A percentile compares a stretch with the other conserved stretches of the same genome.
Evolutionary conservation across 306 rosid genomes (phyloP).

Genomic region (Vicia villosa): DNA sequence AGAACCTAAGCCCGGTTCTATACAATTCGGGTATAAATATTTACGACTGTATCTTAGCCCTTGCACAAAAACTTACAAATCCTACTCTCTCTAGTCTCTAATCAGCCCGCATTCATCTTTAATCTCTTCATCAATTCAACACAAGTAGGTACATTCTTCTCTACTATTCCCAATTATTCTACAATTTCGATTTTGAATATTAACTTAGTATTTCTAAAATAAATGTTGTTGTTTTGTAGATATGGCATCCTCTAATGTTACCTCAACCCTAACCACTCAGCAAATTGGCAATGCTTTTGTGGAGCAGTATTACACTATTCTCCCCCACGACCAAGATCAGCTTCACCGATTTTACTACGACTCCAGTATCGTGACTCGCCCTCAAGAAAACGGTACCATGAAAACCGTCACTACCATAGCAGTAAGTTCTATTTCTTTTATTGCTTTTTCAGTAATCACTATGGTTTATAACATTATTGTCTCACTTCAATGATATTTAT

Average conservation of each 20-base stretch:
- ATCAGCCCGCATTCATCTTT: too few species aligned
- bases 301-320: slow-evolving; percentile 49
- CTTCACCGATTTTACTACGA: slow-evolving; percentile 57
- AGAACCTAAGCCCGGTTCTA: too few species aligned
- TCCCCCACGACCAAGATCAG: slow-evolving; percentile 38
- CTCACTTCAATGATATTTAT: too few species aligned
- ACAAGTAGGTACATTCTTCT: too few species aligned
- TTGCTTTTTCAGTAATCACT: background rate
- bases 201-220: background rate
- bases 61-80: too few species aligned
- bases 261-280: slow-evolving; percentile 38
- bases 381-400: slow-evolving; percentile 55
- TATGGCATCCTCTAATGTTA: slow-evolving; percentile 55
- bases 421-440: slow-evolving; percentile 41
- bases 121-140: too few species aligned
- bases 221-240: slow-evolving; percentile 39
- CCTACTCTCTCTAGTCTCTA: too few species aligned
- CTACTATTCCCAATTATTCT: too few species aligned
- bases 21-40: too few species aligned
- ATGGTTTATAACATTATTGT: slow-evolving; percentile 16
- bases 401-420: slow-evolving; percentile 39
- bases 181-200: too few species aligned
- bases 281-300: slow-evolving; percentile 62
- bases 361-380: slow-evolving; percentile 57
- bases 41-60: too few species aligned